Evolutionary conservation across 139 green algal genomes (phyloP).

Genomic region (Auxenochlorella pyrenoidosa): DNA sequence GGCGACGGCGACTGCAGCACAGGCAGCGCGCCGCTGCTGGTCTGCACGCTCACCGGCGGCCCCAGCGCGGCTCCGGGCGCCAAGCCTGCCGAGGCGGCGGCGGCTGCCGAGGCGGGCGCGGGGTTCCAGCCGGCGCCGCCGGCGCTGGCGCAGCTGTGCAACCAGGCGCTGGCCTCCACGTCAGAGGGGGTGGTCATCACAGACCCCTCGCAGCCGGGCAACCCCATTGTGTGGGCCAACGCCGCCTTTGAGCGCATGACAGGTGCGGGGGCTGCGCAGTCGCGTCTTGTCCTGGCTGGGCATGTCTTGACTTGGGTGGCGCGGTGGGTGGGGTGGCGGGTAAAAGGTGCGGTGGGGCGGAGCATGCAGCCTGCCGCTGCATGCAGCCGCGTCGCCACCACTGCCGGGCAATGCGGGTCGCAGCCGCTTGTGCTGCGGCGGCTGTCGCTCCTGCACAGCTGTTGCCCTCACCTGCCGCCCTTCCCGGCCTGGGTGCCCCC

Average conservation of each 20-base stretch:
- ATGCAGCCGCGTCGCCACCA: no score
- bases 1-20: not conserved
- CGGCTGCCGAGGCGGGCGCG: not conserved
- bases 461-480: no score
- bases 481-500: not conserved
- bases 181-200: conserved; percentile 38
- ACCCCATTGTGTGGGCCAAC: conserved; percentile 88
- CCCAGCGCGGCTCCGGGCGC: not conserved
- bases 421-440: no score
- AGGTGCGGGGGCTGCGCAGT: conserved; percentile 36
- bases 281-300: no score
- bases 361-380: no score
- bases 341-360: no score
- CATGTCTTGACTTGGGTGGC: no score
- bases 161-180: conserved; percentile 43
- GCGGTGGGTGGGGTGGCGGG: no score
- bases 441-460: not conserved
- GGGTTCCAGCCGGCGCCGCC: not conserved
- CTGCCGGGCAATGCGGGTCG: no score
- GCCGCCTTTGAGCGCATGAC: conserved; percentile 85
- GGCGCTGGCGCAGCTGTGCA: conserved; percentile 39
- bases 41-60: conserved; percentile 8
- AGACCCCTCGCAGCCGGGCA: conserved; percentile 67
- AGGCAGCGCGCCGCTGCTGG: not conserved
- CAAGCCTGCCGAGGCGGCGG: not conserved